A percentile compares a stretch with the other conserved stretches of the same genome.
Conservation (phyloP, 345 rosid species). For the Diplotaxis tenuifolia region DNA sequence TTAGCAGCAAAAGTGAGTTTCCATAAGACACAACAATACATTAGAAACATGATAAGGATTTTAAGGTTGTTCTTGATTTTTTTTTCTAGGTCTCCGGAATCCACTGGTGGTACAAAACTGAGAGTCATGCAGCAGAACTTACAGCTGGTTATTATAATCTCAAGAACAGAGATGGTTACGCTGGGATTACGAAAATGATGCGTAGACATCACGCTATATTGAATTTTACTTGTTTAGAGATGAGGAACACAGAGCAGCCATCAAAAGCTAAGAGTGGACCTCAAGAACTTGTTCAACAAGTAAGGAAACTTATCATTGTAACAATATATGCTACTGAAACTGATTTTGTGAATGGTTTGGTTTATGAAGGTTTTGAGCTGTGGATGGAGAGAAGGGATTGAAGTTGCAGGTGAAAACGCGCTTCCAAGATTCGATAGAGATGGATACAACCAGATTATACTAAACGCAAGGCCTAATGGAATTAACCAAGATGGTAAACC, state of each 20-base stretch:
- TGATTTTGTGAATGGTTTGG: constrained; percentile 8
- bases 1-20: constrained; percentile 68
- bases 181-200: constrained; percentile 69
- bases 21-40: background rate
- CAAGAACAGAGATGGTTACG: constrained; percentile 68
- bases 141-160: constrained; percentile 79
- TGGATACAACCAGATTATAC: constrained; percentile 70
- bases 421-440: constrained; percentile 63
- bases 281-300: constrained; percentile 82
- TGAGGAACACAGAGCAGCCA: constrained; percentile 65
- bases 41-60: background rate
- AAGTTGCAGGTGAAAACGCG: constrained; percentile 90
- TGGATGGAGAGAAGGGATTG: constrained; percentile 71
- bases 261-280: constrained; percentile 66
- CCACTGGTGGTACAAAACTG: constrained; percentile 82
- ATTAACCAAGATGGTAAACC: constrained; percentile 46
- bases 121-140: constrained; percentile 83
- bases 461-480: constrained; percentile 84
- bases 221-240: constrained; percentile 84
- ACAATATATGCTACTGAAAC: background rate
- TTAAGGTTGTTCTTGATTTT: background rate
- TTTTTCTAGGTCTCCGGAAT: constrained; percentile 70
- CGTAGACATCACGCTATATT: constrained; percentile 61
- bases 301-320: constrained; percentile 16
- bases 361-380: constrained; percentile 67